Evolutionary conservation across 1,284 basidiomycete genomes (phyloP), one percentile per base, ranked within the genome.

Genomic region (Megacollybia platyphylla): DNA sequence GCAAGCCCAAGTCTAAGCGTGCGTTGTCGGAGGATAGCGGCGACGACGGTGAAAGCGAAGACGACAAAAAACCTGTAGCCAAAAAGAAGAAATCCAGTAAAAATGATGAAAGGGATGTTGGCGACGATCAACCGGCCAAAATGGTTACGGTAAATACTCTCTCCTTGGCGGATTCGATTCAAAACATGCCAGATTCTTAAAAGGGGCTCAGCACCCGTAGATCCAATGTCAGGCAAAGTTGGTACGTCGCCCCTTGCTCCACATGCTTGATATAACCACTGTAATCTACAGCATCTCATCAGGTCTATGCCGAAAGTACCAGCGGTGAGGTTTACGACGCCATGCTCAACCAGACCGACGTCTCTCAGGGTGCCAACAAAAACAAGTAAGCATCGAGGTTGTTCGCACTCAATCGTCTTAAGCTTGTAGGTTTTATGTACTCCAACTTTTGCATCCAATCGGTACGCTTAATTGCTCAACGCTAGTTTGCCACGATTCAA

Each of bases 331-430:
- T 11, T 34, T 81, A 71, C 70, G 79, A 81, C 53, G 77, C 73
- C n/a, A 78, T 75, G 65, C 65, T 82, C 44, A 80, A 80, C 55
- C 78, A 81, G 56, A 80, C 78, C 1, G 68, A 80, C 49, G 64
- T 79, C 15, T 38, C 36, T 34, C 31, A 34, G 31, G 31, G 31
- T 34, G 10, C 31, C 47, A 73, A 79, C 57, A 72, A 74, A 48
- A 79, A 80, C 61, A 79, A 79, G 76, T 76, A 41, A 38, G 59
- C 44, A 11, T 5, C 31, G 40, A 7, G 13, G 10, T 28, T 36
- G 44, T 26, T 44, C 36, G 40, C 10, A 48, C 6, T 29, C 27
- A 8, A 40, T 43, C 10, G 11, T 17, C 41, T 24, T n/a, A 24
- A 5, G 5, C 6, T 10, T 10, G 5, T 43, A 77, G 74, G 48